Base-by-base conservation (phyloP, 345 rosid species). In the Balakata baccata region DNA sequence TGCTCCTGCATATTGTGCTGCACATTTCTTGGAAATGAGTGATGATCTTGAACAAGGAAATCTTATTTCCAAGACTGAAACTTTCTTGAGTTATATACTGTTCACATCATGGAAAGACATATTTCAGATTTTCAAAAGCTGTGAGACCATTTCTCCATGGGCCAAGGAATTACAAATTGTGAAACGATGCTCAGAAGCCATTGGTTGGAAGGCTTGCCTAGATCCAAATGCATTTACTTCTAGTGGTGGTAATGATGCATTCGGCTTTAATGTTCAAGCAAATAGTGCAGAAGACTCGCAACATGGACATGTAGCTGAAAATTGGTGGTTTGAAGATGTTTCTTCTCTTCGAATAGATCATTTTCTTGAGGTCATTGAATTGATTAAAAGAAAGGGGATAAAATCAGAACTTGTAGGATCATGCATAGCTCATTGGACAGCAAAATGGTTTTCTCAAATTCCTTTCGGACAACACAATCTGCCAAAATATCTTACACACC, bases 301-400 rank as follows among this genome's bases (percentile, higher is more conserved):
- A 72, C 47, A 11, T 6, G 72, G 64, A 61, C 75, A 49, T 17
- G 6, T 60, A 39, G 67, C 62, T 18, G 81, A 84, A 11, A 59
- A 80, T 29, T 87, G 93, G 90, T 87, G 91, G 87, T 78, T 80
- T 66, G 86, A 84, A 72, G 89, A 89, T 71, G 84, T 87, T 63
- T 78, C 87, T 9, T 23, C 51, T 64, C 89, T 89, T 41, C 75
- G 86, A 57, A 87, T 89, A 12, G 93, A 87, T 82, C 90, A 84
- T 76, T 89, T 89, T 58, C 71, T 83, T 18, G 73, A 77, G 77
- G 88, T 86, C 66, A 76, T 87, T 22, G 85, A 81, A 59, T 86
- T 78, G 18, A 75, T 85, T 39, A 84, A 84, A 74, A 70, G 56
- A 57, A 63, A 46, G 72, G 88, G 85, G 59, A 65, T 82, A 74